These are phyloP conservation scores for Tricholoma terreum DNA, from an alignment of 768 basidiomycete genomes.

Conservation along the genomic window DNA sequence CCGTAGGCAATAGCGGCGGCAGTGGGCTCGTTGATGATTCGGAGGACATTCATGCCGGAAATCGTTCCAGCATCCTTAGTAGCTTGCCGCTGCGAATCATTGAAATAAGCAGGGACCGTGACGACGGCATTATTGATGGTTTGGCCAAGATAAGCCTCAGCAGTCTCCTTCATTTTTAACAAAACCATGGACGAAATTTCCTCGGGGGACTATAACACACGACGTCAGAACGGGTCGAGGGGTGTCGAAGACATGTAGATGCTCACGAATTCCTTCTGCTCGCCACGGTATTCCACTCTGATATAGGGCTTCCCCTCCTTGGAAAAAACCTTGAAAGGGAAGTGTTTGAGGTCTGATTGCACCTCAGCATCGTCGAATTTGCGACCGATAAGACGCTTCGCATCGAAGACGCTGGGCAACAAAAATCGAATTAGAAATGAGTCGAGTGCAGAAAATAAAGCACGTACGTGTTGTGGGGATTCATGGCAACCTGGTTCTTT, in stretches of 20 bases:
- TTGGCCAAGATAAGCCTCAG: conserved; percentile 92
- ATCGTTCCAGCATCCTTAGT: conserved; percentile 98
- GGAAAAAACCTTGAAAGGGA: conserved; percentile 90
- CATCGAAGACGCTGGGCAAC: conserved; percentile 81
- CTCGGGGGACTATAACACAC: conserved; percentile 72
- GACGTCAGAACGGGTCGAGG: conserved; percentile 14
- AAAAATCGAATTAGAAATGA: conserved; percentile 3
- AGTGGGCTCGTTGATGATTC: conserved; percentile 99
- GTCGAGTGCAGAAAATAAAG: background rate
- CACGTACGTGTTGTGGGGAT: conserved; percentile 84
- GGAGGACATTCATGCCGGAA: conserved; percentile 90
- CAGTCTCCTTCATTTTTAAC: conserved; percentile 97
- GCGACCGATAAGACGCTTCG: conserved; percentile 96
- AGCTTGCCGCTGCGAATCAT: conserved; percentile 97
- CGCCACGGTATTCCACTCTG: conserved; percentile 87
- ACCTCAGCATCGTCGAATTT: conserved; percentile 86
- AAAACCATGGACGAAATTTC: conserved; percentile 99
- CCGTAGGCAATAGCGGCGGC: conserved; percentile 98
- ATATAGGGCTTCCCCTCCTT: conserved; percentile 88
- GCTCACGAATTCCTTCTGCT: conserved; percentile 89
- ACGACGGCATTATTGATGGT: conserved; percentile 88
- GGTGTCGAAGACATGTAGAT: background rate
- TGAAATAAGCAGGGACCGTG: conserved; percentile 97
- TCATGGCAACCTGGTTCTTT: conserved; percentile 99
- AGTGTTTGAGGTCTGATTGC: conserved; percentile 83